phyloP scores from a whole-genome alignment of 106 monocot species.

The Platanthera guangdongensis region DNA sequence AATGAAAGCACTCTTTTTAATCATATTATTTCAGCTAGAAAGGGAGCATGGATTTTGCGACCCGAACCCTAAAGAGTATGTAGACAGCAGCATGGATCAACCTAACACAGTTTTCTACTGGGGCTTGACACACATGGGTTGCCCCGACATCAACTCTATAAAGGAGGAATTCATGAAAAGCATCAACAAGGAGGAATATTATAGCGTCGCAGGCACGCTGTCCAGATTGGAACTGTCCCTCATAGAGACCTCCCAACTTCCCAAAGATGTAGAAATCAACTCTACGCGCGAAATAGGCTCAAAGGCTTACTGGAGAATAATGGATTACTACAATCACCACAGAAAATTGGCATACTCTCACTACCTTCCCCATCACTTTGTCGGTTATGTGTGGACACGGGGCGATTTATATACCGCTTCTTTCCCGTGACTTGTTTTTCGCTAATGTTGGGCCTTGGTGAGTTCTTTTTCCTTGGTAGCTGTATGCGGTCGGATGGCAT shows the following conservation, averaged over 20 bases:
- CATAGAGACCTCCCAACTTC: neutral
- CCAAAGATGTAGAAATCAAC: neutral
- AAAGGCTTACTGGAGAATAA: slow-evolving; percentile 5
- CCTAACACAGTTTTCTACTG: slow-evolving; percentile 4
- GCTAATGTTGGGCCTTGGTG: too few relatives aligned
- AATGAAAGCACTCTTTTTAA: neutral
- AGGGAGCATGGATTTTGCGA: slow-evolving; percentile 3
- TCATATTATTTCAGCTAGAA: neutral
- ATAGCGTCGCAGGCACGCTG: too few relatives aligned
- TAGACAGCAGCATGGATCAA: neutral
- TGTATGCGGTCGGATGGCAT: neutral
- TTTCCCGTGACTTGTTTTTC: neutral
- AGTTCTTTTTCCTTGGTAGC: neutral
- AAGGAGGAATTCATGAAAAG: slow-evolving; percentile 3
- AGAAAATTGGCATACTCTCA: slow-evolving; percentile 6
- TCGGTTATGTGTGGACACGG: neutral
- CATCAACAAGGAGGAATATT: neutral
- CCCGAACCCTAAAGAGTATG: slow-evolving; percentile 4
- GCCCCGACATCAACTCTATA: neutral
- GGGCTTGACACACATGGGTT: neutral
- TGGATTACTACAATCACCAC: slow-evolving; percentile 4
- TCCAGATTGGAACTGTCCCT: neutral
- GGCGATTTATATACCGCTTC: neutral
- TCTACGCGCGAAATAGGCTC: neutral
- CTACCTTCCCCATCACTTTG: neutral